These are phyloP conservation scores for Xerocomus amazonicus DNA, from an alignment of 1,284 basidiomycete species.

Conservation along the genomic window DNA sequence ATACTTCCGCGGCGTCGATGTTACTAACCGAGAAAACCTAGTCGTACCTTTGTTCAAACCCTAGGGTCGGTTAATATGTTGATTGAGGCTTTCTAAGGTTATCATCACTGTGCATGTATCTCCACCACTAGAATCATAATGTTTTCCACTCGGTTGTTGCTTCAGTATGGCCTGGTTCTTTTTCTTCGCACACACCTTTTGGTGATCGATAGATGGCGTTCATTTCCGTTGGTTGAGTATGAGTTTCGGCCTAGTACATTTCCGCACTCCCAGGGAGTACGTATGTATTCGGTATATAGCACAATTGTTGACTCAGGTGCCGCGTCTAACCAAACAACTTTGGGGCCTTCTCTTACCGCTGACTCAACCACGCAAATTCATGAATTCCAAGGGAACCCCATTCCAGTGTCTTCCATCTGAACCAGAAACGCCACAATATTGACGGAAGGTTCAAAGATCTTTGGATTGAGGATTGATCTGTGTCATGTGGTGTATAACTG, in stretches of 20 bases:
- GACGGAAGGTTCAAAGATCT: too few species aligned
- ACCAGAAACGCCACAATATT: too few species aligned
- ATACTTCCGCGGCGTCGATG: constrained; percentile 34
- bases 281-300: not conserved
- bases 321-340: too few species aligned
- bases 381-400: not conserved
- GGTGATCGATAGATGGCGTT: not conserved
- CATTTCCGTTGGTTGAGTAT: not conserved
- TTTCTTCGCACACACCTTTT: not conserved
- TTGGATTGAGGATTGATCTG: too few species aligned
- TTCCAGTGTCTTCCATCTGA: not conserved
- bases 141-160: too few species aligned
- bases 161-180: too few species aligned
- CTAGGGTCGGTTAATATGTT: constrained; percentile 4
- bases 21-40: constrained; percentile 28
- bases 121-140: not conserved
- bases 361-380: not conserved
- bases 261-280: not conserved
- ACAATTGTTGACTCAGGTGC: not conserved
- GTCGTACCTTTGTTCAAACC: constrained; percentile 30
- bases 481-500: too few species aligned
- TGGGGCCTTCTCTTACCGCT: not conserved
- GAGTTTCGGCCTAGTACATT: not conserved
- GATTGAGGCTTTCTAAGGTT: not conserved
- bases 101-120: not conserved